Conservation (phyloP, 2,329 filamentous ascomycete species). For the Periconia digitata region DNA sequence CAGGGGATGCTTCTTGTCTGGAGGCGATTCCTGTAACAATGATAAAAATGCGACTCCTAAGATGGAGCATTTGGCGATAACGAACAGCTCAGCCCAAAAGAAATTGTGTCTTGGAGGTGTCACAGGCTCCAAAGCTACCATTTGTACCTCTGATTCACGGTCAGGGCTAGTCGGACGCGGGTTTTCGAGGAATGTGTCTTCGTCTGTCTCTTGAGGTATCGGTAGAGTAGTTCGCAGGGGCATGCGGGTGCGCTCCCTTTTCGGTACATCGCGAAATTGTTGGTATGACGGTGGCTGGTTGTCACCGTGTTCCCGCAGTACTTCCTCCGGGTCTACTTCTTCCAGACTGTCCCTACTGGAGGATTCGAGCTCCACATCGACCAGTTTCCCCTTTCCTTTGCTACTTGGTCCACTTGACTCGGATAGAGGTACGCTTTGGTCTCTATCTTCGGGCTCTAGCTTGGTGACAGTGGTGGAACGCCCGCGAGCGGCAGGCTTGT, state of each 20-base stretch:
- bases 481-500: slow-evolving; percentile 44
- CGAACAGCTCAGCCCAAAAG: slow-evolving; percentile 88
- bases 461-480: slow-evolving; percentile 40
- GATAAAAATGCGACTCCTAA: slow-evolving; percentile 88
- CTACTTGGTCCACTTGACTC: slow-evolving; percentile 48
- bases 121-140: slow-evolving; percentile 54
- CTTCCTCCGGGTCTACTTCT: slow-evolving; percentile 39
- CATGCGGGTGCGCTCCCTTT: slow-evolving; percentile 43
- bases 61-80: slow-evolving; percentile 80
- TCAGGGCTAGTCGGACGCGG: slow-evolving; percentile 51
- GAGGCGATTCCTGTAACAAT: slow-evolving; percentile 81
- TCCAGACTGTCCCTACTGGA: slow-evolving; percentile 53
- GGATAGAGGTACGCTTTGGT: slow-evolving; percentile 44
- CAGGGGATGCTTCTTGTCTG: slow-evolving; percentile 67
- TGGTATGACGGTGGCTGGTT: slow-evolving; percentile 57
- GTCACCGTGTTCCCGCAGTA: slow-evolving; percentile 49
- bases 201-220: slow-evolving; percentile 55
- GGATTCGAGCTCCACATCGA: slow-evolving; percentile 81
- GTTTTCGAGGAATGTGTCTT: slow-evolving; percentile 50
- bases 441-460: slow-evolving; percentile 40
- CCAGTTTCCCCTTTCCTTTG: slow-evolving; percentile 69
- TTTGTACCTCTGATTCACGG: slow-evolving; percentile 57
- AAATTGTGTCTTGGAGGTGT: slow-evolving; percentile 67
- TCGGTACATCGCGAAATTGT: slow-evolving; percentile 54
- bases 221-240: slow-evolving; percentile 43